Percentiles rank a stretch among this genome's conserved stretches.
Evolutionary conservation across 1,139 yeast genomes (phyloP).

Genomic region (Meyerozyma elateridarum): DNA sequence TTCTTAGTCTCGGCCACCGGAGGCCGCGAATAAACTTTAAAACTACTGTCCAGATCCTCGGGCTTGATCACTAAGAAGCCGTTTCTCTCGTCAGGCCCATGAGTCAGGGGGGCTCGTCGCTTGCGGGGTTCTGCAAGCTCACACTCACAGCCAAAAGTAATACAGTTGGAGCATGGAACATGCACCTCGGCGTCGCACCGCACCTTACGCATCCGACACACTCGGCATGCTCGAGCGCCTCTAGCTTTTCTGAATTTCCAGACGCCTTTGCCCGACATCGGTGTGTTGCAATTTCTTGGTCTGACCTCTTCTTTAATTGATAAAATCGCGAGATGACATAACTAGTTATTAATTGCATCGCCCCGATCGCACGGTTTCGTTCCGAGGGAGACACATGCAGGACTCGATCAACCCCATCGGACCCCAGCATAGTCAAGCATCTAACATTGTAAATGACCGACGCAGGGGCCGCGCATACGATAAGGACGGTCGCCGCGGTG

Average conservation of each 20-base stretch:
- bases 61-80: not conserved
- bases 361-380: too few species aligned
- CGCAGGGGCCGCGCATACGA: too few species aligned
- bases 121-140: slow-evolving; percentile 3
- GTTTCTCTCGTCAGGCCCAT: not conserved
- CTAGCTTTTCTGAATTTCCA: slow-evolving; percentile 4
- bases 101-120: not conserved
- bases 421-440: too few species aligned
- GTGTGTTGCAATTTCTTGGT: too few species aligned
- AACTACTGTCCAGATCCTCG: slow-evolving; percentile 2
- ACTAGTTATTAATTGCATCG: too few species aligned
- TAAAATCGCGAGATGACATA: too few species aligned
- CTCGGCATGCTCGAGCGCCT: slow-evolving; percentile 6
- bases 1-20: too few species aligned
- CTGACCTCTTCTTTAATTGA: too few species aligned
- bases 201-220: slow-evolving; percentile 6
- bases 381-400: too few species aligned
- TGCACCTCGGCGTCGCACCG: slow-evolving; percentile 5
- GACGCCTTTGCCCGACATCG: not conserved
- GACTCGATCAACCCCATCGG: too few species aligned
- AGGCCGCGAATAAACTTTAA: not conserved
- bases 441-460: too few species aligned
- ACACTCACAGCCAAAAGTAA: slow-evolving; percentile 4
- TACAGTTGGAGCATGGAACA: slow-evolving; percentile 6
- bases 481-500: too few species aligned